A percentile compares a stretch with the other conserved stretches of the same genome.
Evolutionary conservation across 306 rosid genomes (phyloP).

Genomic region (Prosopis cineraria): DNA sequence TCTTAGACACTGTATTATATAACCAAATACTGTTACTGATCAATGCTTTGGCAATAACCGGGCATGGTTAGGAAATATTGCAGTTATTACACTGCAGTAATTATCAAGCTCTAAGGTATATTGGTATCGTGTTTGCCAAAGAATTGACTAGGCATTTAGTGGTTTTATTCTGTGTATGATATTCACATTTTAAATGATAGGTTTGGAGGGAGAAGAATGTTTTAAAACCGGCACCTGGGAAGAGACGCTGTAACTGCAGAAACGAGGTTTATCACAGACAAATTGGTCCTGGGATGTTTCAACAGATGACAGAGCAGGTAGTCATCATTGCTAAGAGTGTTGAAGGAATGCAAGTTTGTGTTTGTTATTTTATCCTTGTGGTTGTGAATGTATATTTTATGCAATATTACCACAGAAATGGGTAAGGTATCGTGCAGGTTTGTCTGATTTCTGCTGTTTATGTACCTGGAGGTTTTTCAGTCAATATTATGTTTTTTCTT

Average conservation of each 20-base stretch:
- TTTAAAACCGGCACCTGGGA: conserved; percentile 90
- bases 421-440: conserved; percentile 6
- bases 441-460: conserved; percentile 3
- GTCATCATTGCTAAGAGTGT: conserved; percentile 13
- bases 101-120: not conserved
- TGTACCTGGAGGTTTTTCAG: conserved; percentile 23
- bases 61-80: conserved; percentile 17
- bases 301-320: conserved; percentile 99
- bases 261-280: conserved; percentile 96
- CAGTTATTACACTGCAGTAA: not conserved
- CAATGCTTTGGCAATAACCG: not conserved
- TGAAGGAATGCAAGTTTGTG: conserved; percentile 3
- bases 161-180: conserved; percentile 16
- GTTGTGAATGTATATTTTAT: conserved; percentile 10
- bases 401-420: not conserved
- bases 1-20: conserved; percentile 9
- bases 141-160: conserved; percentile 5
- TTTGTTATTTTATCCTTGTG: not conserved
- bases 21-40: conserved; percentile 3
- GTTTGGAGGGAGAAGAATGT: conserved; percentile 98
- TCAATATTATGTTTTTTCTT: conserved; percentile 27
- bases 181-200: conserved; percentile 44
- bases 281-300: conserved; percentile 99
- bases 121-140: not conserved
- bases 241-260: conserved; percentile 95